These are phyloP conservation scores for Leucocoprinus birnbaumii DNA, from an alignment of 768 basidiomycete species.

Conservation along the genomic window DNA sequence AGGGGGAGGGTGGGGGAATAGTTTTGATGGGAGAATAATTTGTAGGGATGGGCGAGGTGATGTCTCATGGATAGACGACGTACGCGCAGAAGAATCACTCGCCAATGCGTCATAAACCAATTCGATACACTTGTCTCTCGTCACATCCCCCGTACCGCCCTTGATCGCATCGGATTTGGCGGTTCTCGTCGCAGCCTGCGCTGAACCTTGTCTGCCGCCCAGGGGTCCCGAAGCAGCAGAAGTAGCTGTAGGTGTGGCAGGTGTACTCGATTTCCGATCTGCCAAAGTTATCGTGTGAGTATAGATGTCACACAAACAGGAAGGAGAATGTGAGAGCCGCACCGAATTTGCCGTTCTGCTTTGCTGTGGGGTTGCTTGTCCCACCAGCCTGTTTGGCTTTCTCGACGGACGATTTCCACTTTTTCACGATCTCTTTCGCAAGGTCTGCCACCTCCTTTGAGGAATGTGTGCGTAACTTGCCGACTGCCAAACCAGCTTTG, in stretches of 20 bases:
- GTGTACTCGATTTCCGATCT: conserved; percentile 30
- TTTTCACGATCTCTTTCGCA: conserved; percentile 88
- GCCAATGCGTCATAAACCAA: conserved; percentile 92
- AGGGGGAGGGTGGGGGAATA: too few relatives aligned
- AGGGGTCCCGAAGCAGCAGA: conserved; percentile 36
- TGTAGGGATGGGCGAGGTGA: too few relatives aligned
- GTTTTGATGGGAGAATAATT: too few relatives aligned
- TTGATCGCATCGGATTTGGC: conserved; percentile 72
- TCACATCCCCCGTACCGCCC: conserved; percentile 60
- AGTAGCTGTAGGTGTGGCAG: conserved; percentile 38
- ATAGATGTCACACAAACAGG: too few relatives aligned
- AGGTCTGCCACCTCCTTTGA: conserved; percentile 73
- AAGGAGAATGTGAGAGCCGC: neutral
- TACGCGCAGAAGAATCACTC: conserved; percentile 83
- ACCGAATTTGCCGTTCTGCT: conserved; percentile 29
- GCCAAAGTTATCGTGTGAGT: neutral
- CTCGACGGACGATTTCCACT: conserved; percentile 89
- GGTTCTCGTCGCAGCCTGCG: conserved; percentile 10
- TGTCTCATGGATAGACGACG: too few relatives aligned
- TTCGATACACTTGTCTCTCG: conserved; percentile 84
- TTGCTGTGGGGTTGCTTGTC: neutral
- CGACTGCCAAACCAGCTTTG: conserved; percentile 88
- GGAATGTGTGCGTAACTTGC: conserved; percentile 77
- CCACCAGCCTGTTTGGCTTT: conserved; percentile 33
- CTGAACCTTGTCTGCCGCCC: neutral